Base-by-base conservation (phyloP, 192 early-diverging fungal genomes). In the Backusella liffmaniae region DNA sequence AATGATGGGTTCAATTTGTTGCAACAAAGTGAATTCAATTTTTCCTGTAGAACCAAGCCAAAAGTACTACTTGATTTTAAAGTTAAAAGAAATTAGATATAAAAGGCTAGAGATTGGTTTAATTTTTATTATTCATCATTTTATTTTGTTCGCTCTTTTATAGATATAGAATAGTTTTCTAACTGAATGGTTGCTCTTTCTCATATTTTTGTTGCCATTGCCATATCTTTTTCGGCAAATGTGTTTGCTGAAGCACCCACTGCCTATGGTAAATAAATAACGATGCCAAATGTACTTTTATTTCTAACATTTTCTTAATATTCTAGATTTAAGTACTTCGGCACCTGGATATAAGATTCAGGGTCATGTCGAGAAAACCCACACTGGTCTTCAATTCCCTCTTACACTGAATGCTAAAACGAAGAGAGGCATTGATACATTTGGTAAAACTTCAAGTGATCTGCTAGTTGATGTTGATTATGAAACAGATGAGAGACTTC, bases 401-500 rank as follows among this genome's bases (percentile, higher is more conserved):
- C 66, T 75, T 23, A 44, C 26, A 0, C 15, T 75, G 29, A 75
- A 75, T 32, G 7, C 15, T 12, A 42, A 42, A 15, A 75, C 65
- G 7, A 75, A 67, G 15, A 67, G 23, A 15, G 39, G 69, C 53
- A 35, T 70, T 4, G 88, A 84, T 67, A 67, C 42, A 13, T 90
- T 82, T 68, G 90, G 90, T 34, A 73, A 73, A 26, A 86, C 87
- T 37, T 82, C 86, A 23, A 15, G 56, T 4, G 65, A 74, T 12
- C 76, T 91, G 5, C 51, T 42, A 6, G 86, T 90, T 23, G 53
- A 78, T 29, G 85, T 90, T n/a, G 79, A 82, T 2, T 88, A 82
- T 75, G 90, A 90, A 67, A 86, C 87, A 0, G 70, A 79, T 34
- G 80, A 83, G 35, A 75, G 89, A 15, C 77, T 91, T 26, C 84